Conservation (phyloP, 345 rosid species). For the Aegle marmelos region DNA sequence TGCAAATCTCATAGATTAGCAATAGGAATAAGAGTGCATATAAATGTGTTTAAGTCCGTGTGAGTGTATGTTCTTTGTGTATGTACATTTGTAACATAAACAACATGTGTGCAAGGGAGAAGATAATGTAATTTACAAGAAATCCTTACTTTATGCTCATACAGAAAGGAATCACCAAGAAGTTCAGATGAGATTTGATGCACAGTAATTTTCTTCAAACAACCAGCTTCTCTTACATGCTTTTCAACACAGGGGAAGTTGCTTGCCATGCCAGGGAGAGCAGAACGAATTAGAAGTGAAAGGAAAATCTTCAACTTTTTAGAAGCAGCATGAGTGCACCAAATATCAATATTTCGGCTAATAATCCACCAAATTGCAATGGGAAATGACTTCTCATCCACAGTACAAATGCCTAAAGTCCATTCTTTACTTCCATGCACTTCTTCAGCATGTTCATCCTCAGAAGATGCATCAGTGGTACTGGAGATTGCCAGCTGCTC, state of each 20-base stretch:
- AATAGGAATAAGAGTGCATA: neutral
- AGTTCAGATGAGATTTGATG: constrained; percentile 60
- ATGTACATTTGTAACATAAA: too few relatives aligned
- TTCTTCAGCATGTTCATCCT: constrained; percentile 19
- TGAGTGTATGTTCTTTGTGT: neutral
- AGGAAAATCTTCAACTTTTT: constrained; percentile 64
- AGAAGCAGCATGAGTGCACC: constrained; percentile 65
- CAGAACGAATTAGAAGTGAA: constrained; percentile 47
- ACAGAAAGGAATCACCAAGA: constrained; percentile 53
- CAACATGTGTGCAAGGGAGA: neutral
- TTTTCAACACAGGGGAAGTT: constrained; percentile 24
- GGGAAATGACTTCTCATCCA: constrained; percentile 55
- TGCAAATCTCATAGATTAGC: neutral
- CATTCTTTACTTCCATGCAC: constrained; percentile 35
- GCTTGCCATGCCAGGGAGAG: constrained; percentile 39
- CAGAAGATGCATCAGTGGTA: constrained; percentile 18
- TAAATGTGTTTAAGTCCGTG: neutral
- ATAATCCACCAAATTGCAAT: constrained; percentile 71
- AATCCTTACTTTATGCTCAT: constrained; percentile 44
- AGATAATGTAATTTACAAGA: neutral
- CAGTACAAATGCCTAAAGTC: constrained; percentile 52
- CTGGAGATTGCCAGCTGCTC: constrained; percentile 23
- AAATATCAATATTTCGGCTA: constrained; percentile 73
- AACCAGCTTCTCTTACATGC: constrained; percentile 27
- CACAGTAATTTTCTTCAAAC: constrained; percentile 35